Evolutionary conservation across 1,284 basidiomycete species (phyloP), one percentile per base, ranked within the genome.

Genomic region (Sporisorium scitamineum): DNA sequence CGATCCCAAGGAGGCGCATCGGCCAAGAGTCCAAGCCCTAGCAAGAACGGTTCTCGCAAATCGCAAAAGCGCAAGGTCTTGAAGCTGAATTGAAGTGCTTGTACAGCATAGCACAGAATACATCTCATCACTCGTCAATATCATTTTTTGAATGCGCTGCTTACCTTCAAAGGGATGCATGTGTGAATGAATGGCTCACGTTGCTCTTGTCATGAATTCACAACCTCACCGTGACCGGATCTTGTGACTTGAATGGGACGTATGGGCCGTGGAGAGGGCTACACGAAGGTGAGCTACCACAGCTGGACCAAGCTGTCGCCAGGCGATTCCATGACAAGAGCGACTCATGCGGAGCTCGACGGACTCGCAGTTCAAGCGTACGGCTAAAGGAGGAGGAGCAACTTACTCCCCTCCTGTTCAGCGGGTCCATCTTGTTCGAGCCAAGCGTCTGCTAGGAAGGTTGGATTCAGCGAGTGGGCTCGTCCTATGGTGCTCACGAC

Each of bases 21-120:
- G n/a, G 54, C 58, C 18, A 54, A 55, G 45, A 66, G 57, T 20
- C 42, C 32, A 3, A 70, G 66, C 22, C 55, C 62, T 2, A 52
- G 48, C 56, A 74, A 59, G 60, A 34, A 59, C 7, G 58, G 45
- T 27, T 54, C 61, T 41, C 60, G 66, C 54, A 74, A 74, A 34
- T 58, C 66, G n/a, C 26, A 41, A 3, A 67, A 63, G 57, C 61
- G 65, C 54, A 74, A 74, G 39, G 54, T 64, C 5, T 22, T 74
- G 37, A 74, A 74, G 59, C 56, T 74, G 10, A 66, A 61, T n/a
- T 71, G 64, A 59, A 7, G 13, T 32, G 11, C 9, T 9, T 42
- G n/a, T 42, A n/a, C 37, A 39, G 37, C 41, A 22, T 8, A 27
- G 14, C 24, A 27, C 18, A 42, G 39, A 41, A 18, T 24, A 9